Percentiles rank a stretch among this genome's conserved stretches.
Evolutionary conservation across 306 rosid species (phyloP).

Genomic region (Lupinus albus): DNA sequence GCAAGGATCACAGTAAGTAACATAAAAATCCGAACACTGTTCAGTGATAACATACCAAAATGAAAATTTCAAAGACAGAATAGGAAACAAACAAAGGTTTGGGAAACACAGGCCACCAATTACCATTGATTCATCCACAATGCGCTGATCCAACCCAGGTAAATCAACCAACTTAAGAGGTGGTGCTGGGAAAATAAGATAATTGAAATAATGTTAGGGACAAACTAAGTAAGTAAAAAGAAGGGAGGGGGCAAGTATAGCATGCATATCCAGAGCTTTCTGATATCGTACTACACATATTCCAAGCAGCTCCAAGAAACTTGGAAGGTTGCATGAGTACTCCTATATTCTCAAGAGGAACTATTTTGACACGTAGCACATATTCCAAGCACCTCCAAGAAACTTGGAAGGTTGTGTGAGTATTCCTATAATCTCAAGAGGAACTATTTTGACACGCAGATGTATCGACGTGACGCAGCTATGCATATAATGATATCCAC

Average conservation of each 20-base stretch:
- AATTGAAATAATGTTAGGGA: constrained; percentile 34
- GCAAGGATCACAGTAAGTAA: constrained; percentile 43
- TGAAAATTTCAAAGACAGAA: background rate
- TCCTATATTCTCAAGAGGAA: constrained; percentile 11
- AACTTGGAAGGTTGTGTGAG: background rate
- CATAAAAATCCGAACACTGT: constrained; percentile 34
- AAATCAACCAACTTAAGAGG: constrained; percentile 90
- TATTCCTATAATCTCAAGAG: constrained; percentile 15
- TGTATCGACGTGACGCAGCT: background rate
- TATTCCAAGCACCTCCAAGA: constrained; percentile 12
- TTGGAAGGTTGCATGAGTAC: background rate
- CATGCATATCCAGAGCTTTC: constrained; percentile 12
- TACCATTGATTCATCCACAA: constrained; percentile 85
- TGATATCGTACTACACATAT: background rate
- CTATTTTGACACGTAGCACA: no score
- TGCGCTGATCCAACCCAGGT: constrained; percentile 97
- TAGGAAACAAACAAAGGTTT: background rate
- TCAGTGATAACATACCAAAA: constrained; percentile 22
- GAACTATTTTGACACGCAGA: constrained; percentile 1
- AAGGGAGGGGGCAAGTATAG: background rate
- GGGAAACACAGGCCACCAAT: constrained; percentile 41
- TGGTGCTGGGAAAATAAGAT: constrained; percentile 71
- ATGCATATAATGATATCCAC: background rate
- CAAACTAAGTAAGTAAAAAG: background rate
- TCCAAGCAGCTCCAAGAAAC: constrained; percentile 20